phyloP scores from a whole-genome alignment of 2,329 filamentous ascomycete species.

The Ophiostoma perfectum region DNA sequence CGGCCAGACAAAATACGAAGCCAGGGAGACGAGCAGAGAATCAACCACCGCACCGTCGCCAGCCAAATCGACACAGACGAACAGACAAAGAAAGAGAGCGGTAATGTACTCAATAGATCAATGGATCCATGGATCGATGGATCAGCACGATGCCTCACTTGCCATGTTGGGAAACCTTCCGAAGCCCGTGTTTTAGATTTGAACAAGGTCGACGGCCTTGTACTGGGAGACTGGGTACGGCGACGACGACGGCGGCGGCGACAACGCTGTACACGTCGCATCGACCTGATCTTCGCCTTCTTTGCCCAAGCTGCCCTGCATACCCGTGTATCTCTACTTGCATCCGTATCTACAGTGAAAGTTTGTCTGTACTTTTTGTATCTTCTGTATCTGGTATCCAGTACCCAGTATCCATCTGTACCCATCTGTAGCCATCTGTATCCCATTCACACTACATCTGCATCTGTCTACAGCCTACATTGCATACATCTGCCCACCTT shows the following conservation, averaged over 20 bases:
- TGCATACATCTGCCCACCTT: background rate
- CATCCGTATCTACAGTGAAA: background rate
- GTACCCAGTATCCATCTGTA: too few relatives aligned
- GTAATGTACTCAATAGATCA: background rate
- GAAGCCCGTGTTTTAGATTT: background rate
- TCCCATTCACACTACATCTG: background rate
- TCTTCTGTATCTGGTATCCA: background rate
- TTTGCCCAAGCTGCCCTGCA: background rate
- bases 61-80: background rate
- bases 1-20: too few relatives aligned
- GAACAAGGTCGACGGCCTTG: background rate
- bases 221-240: too few relatives aligned
- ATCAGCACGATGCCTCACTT: slow-evolving; percentile 1
- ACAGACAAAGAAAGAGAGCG: background rate
- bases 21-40: too few relatives aligned
- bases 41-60: too few relatives aligned
- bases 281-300: background rate
- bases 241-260: too few relatives aligned
- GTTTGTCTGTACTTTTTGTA: background rate
- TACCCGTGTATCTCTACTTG: background rate
- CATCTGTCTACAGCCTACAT: background rate
- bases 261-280: background rate
- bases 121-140: background rate
- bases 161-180: slow-evolving; percentile 1
- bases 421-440: too few relatives aligned